Evolutionary conservation across 2,329 filamentous ascomycete genomes (phyloP).

Genomic region (Aspergillus neoniger): DNA sequence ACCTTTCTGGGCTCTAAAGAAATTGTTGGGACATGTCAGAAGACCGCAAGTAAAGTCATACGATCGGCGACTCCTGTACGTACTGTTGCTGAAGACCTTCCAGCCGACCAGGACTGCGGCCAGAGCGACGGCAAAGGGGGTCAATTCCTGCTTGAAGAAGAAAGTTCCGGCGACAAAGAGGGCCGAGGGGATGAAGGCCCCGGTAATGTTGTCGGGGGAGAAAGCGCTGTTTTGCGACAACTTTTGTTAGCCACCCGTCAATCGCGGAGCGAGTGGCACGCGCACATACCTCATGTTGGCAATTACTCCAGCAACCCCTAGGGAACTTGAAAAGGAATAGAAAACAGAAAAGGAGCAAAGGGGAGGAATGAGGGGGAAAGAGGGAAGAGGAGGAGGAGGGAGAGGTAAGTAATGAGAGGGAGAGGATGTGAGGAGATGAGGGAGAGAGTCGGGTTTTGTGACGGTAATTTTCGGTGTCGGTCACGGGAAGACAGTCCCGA

Average conservation of each 20-base stretch:
- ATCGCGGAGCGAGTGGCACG: background rate
- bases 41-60: conserved; percentile 16
- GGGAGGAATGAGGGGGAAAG: conserved; percentile 1
- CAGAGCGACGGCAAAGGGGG: conserved; percentile 68
- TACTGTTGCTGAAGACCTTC: conserved; percentile 71
- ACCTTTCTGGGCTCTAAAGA: conserved; percentile 71
- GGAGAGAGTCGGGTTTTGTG: conserved; percentile 12
- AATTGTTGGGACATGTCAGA: conserved; percentile 3
- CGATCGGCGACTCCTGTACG: conserved; percentile 39
- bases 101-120: conserved; percentile 67
- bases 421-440: conserved; percentile 9
- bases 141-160: conserved; percentile 77
- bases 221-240: conserved; percentile 29
- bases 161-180: conserved; percentile 74
- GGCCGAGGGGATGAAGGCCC: conserved; percentile 79
- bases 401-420: conserved; percentile 6
- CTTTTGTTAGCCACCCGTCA: conserved; percentile 5
- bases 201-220: conserved; percentile 65
- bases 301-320: conserved; percentile 14
- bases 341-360: conserved; percentile 5
- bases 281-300: conserved; percentile 33
- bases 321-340: background rate
- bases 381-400: conserved; percentile 10
- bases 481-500: background rate
- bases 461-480: conserved; percentile 2